phyloP scores from a whole-genome alignment of 2,329 filamentous ascomycete genomes.

The Scytalidium lignicola region DNA sequence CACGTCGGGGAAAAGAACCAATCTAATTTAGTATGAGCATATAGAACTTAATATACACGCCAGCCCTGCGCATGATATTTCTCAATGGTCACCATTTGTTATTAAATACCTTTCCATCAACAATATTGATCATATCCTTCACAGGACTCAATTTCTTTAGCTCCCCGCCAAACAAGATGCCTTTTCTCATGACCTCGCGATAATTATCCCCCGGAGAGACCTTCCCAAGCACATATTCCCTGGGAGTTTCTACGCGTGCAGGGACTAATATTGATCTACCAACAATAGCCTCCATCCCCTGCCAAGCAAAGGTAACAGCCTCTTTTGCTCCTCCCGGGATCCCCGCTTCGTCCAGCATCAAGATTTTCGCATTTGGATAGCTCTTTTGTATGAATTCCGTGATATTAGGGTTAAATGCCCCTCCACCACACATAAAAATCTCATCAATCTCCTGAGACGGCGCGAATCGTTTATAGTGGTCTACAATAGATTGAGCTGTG shows the following conservation, averaged over 20 bases:
- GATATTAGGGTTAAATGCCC: slow-evolving; percentile 54
- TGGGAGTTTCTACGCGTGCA: slow-evolving; percentile 45
- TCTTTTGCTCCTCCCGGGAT: slow-evolving; percentile 54
- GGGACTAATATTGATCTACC: slow-evolving; percentile 51
- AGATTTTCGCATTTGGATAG: slow-evolving; percentile 43
- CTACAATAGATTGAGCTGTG: slow-evolving; percentile 52
- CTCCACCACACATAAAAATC: slow-evolving; percentile 57
- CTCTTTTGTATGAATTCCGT: slow-evolving; percentile 42
- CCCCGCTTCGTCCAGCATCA: slow-evolving; percentile 52
- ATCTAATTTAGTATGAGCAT: no score
- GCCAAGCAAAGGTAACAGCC: slow-evolving; percentile 54
- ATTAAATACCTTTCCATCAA: slow-evolving; percentile 41
- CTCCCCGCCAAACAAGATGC: slow-evolving; percentile 44
- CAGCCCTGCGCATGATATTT: no score
- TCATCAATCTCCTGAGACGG: slow-evolving; percentile 44
- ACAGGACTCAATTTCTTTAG: slow-evolving; percentile 40
- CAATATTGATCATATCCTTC: slow-evolving; percentile 44
- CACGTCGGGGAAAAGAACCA: no score
- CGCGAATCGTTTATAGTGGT: slow-evolving; percentile 42
- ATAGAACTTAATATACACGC: no score
- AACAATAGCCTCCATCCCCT: slow-evolving; percentile 54
- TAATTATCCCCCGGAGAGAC: slow-evolving; percentile 50
- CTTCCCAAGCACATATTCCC: slow-evolving; percentile 49
- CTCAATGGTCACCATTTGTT: slow-evolving; percentile 36
- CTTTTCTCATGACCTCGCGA: slow-evolving; percentile 45